Conservation (phyloP, 2,329 filamentous ascomycete genomes). For the Bipolaris bicolor region DNA sequence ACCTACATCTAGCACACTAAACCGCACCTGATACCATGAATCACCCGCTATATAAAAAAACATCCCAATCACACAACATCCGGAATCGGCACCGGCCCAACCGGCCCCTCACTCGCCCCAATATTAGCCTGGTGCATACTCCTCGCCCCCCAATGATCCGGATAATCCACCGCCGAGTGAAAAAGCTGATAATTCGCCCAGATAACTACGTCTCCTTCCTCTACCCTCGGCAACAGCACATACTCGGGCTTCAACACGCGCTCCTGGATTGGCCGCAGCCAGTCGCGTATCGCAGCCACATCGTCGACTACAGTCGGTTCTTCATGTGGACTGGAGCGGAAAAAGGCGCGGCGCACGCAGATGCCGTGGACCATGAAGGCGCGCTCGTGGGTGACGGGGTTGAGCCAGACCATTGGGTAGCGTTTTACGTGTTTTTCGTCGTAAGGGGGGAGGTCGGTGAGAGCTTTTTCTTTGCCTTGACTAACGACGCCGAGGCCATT, state of each 20-base stretch:
- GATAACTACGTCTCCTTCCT: slow-evolving; percentile 53
- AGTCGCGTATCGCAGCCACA: slow-evolving; percentile 47
- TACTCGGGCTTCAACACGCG: slow-evolving; percentile 53
- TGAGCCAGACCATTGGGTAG: slow-evolving; percentile 58
- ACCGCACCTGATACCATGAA: no score
- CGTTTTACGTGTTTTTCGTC: slow-evolving; percentile 48
- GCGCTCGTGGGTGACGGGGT: slow-evolving; percentile 50
- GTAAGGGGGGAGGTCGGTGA: slow-evolving; percentile 49
- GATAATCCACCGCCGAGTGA: slow-evolving; percentile 55
- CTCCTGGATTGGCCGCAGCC: slow-evolving; percentile 49
- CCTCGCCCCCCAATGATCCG: slow-evolving; percentile 47
- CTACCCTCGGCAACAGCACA: slow-evolving; percentile 48
- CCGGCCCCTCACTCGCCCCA: slow-evolving; percentile 41
- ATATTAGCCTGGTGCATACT: slow-evolving; percentile 58
- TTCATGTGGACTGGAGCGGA: slow-evolving; percentile 45
- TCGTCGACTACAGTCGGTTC: slow-evolving; percentile 49
- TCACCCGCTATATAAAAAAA: no score
- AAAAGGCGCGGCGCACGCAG: slow-evolving; percentile 40
- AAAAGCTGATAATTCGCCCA: slow-evolving; percentile 30
- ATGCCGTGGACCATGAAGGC: slow-evolving; percentile 18
- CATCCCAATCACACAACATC: no score
- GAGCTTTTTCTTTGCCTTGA: slow-evolving; percentile 48
- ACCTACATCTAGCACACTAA: no score
- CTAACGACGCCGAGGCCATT: slow-evolving; percentile 52
- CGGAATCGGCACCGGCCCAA: slow-evolving; percentile 33